A percentile compares a stretch with the other conserved stretches of the same genome.
Conservation (phyloP, 139 green algal genomes). For the Astrephomene gubernaculifera region DNA sequence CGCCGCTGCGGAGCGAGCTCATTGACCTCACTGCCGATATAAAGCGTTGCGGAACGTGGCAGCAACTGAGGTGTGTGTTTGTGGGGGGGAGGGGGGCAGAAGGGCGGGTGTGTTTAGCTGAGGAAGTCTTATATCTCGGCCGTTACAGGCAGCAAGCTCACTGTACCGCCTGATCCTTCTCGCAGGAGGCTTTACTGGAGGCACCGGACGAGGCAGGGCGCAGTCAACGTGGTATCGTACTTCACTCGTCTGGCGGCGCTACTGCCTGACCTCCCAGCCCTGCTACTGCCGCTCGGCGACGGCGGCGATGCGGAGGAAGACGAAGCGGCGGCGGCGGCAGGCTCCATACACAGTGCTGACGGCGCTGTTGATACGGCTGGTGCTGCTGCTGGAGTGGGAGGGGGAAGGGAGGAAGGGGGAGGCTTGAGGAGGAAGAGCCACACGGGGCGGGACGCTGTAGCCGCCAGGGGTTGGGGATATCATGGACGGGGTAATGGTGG, state of each 20-base stretch:
- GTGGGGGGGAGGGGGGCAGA: neutral
- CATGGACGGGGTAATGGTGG: neutral
- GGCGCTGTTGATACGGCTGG: neutral
- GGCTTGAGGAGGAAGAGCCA: too few species aligned
- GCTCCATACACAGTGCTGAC: too few species aligned
- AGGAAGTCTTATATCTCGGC: neutral
- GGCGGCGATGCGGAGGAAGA: neutral
- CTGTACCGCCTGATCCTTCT: too few species aligned
- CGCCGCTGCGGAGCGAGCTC: neutral
- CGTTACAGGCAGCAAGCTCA: neutral
- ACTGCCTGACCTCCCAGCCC: constrained; percentile 1
- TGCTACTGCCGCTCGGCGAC: neutral
- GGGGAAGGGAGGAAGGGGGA: neutral
- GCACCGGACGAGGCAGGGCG: constrained; percentile 14
- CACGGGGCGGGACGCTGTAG: too few species aligned
- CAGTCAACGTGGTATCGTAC: constrained; percentile 33
- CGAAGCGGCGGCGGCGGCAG: too few species aligned
- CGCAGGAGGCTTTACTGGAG: constrained; percentile 31
- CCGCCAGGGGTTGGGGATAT: too few species aligned
- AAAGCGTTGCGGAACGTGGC: neutral
- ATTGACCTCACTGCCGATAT: constrained; percentile 13
- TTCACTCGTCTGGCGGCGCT: constrained; percentile 8
- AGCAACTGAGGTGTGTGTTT: constrained; percentile 26
- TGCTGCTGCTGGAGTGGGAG: neutral
- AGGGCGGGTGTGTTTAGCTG: neutral